phyloP scores from a whole-genome alignment of 208 protist species.

The Leishmania gerbilli region DNA sequence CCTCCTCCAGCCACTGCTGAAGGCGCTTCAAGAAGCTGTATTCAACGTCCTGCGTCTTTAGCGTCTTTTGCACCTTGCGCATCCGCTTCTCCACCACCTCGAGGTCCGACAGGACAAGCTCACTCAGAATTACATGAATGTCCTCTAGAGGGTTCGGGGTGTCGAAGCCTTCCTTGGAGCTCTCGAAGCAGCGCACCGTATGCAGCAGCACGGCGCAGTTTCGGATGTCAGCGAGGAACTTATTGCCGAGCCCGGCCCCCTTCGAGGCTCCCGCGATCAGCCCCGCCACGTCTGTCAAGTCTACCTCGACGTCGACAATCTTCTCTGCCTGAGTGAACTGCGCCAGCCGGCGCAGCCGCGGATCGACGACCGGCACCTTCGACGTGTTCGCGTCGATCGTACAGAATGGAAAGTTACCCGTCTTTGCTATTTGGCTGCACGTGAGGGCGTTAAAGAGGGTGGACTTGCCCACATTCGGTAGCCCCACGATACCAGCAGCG shows the following conservation, averaged over 20 bases:
- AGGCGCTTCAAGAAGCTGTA: slow-evolving; percentile 47
- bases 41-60: slow-evolving; percentile 46
- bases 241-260: slow-evolving; percentile 86
- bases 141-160: slow-evolving; percentile 77
- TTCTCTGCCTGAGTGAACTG: slow-evolving; percentile 61
- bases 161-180: slow-evolving; percentile 80
- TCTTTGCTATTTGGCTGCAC: slow-evolving; percentile 84
- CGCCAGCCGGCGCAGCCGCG: slow-evolving; percentile 71
- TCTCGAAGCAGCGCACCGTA: slow-evolving; percentile 91
- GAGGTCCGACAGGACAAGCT: slow-evolving; percentile 83
- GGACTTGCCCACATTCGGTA: slow-evolving; percentile 93
- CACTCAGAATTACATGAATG: slow-evolving; percentile 72
- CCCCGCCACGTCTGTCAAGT: slow-evolving; percentile 89
- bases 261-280: slow-evolving; percentile 88
- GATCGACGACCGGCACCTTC: slow-evolving; percentile 77
- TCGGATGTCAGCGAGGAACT: slow-evolving; percentile 88
- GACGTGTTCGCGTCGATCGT: slow-evolving; percentile 93
- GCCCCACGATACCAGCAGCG: slow-evolving; percentile 86
- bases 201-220: slow-evolving; percentile 82
- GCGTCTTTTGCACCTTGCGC: slow-evolving; percentile 46
- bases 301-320: slow-evolving; percentile 80
- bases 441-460: slow-evolving; percentile 95
- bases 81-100: slow-evolving; percentile 71
- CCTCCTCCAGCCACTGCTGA: slow-evolving; percentile 61
- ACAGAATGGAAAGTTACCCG: slow-evolving; percentile 94